Evolutionary conservation across 441 rosid species (phyloP).

Genomic region (Pelargonium citronellum): DNA sequence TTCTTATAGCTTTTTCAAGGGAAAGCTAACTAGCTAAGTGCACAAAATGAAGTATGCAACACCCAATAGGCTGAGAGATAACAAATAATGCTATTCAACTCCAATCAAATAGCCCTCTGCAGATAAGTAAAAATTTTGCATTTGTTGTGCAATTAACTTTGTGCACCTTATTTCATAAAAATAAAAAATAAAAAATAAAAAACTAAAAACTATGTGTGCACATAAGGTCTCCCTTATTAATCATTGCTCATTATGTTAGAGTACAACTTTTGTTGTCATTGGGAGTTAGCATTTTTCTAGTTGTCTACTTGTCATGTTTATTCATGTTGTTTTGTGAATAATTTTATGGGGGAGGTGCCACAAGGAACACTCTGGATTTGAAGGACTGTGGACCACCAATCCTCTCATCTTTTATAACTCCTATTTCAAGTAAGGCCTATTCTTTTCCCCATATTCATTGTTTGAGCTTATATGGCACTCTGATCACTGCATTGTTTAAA

Average conservation of each 20-base stretch:
- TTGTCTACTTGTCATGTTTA: too few relatives aligned
- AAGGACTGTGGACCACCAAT: constrained; percentile 52
- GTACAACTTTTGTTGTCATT: neutral
- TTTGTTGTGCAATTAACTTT: too few relatives aligned
- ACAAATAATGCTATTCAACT: too few relatives aligned
- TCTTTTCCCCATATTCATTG: neutral
- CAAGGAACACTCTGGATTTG: constrained; percentile 59
- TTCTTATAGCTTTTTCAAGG: neutral
- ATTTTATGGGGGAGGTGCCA: constrained; percentile 50
- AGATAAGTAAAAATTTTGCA: too few relatives aligned
- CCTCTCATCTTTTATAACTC: constrained; percentile 57
- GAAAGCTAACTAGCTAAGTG: too few relatives aligned
- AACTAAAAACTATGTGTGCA: too few relatives aligned
- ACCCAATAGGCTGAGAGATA: too few relatives aligned
- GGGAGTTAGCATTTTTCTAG: too few relatives aligned
- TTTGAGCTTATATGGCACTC: neutral
- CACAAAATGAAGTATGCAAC: too few relatives aligned
- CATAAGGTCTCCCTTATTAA: neutral
- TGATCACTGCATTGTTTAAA: neutral
- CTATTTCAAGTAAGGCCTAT: constrained; percentile 38
- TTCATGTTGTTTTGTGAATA: neutral
- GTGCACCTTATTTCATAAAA: too few relatives aligned
- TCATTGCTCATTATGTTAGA: neutral
- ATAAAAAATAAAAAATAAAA: too few relatives aligned
- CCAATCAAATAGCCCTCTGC: too few relatives aligned